These are phyloP conservation scores for Graphiopsis chlorocephala DNA, from an alignment of 2,329 filamentous ascomycete species.

Conservation along the genomic window DNA sequence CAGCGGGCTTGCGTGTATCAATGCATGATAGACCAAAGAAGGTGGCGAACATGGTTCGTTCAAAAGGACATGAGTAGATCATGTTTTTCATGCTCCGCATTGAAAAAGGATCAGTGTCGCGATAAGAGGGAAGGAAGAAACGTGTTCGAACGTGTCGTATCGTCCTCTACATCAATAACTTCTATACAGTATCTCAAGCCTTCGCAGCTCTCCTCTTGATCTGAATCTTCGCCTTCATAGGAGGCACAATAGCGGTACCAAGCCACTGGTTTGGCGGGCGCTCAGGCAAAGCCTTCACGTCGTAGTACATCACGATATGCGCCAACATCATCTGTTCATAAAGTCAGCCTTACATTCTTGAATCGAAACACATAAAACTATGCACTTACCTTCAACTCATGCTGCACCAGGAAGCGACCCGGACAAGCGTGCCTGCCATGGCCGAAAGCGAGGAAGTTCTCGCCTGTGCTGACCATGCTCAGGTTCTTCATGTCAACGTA, in stretches of 20 bases:
- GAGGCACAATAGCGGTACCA: constrained; percentile 22
- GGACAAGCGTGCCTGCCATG: constrained; percentile 36
- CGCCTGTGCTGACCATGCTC: constrained; percentile 28
- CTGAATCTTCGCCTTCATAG: constrained; percentile 19
- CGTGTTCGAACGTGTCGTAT: not conserved
- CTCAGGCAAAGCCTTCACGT: constrained; percentile 31
- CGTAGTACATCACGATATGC: constrained; percentile 38
- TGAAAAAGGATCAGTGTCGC: too few relatives aligned
- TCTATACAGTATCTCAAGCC: not conserved
- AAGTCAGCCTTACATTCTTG: not conserved
- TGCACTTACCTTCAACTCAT: constrained; percentile 29
- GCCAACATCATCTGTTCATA: constrained; percentile 36
- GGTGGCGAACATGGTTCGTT: not conserved
- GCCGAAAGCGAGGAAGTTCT: constrained; percentile 32
- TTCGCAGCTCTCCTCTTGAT: constrained; percentile 4
- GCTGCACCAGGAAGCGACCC: constrained; percentile 38
- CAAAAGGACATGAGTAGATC: not conserved
- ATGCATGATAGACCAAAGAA: not conserved
- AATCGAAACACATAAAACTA: not conserved
- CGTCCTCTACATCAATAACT: not conserved
- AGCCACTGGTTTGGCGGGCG: constrained; percentile 28
- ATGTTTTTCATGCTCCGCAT: not conserved
- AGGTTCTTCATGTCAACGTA: constrained; percentile 25
- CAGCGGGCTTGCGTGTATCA: not conserved
- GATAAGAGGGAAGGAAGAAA: not conserved